Evolutionary conservation across 176 grass and related monocot species (phyloP), one percentile per base, ranked within the genome.

Genomic region (Alopecurus myosuroides): DNA sequence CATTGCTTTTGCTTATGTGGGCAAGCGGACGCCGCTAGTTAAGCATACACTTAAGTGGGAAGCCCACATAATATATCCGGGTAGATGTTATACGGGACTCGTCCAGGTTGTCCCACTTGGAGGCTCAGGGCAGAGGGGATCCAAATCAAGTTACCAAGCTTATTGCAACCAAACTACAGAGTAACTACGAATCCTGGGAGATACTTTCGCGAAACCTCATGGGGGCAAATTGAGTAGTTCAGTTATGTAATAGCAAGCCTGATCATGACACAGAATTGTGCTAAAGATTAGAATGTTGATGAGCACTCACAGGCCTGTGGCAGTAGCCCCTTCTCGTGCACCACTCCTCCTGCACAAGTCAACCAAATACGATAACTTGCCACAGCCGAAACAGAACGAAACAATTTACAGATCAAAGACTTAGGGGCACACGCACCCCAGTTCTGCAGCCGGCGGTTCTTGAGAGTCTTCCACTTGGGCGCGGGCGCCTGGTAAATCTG

Each of bases 291-390:
- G 44, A 78, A 51, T 17, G 23, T 48, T 19, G 36, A 28, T 55
- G 22, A 36, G 26, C 64, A 95, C 93, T 95, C 77, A 98, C 96
- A 79, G 14, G 92, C 57, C 75, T 95, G 96, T 36, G 96, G 93
- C 80, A 98, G 78, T 40, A 98, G 88, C 31, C 97, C 91, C 70
- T 98, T 95, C 86, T 98, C 97, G 84, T 98, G 91, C 39, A 98
- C 91, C 45, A 95, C 91, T 23, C 93, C 91, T 10, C 93, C 97
- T 95, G 77, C 74, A 25, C 25, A 81, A 20, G 31, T 36, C 48
- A 78, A 34, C 2, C 34, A 63, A 82, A 45, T 19, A 41, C 23
- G n/a, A n/a, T n/a, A n/a, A 34, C 10, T 13, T 17, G 28, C 39
- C 30, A 25, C 17, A 14, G 65, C 22, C 4, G 4, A 69, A 23